Evolutionary conservation across 345 rosid species (phyloP), one percentile per base, ranked within the genome.

Genomic region (Sonneratia caseolaris): DNA sequence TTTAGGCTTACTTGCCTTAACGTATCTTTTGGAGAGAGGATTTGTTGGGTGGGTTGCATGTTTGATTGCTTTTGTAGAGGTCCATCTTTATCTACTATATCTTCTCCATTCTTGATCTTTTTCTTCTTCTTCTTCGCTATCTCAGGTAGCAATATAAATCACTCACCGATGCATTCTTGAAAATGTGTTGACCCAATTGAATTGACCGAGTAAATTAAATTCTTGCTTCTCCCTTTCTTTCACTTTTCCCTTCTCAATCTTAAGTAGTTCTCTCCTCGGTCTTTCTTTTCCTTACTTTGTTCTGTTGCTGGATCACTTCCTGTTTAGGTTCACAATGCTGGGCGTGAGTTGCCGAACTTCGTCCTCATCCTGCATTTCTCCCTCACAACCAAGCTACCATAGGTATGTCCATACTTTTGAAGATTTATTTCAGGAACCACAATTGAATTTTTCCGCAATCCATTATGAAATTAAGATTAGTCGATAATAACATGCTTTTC

Each of bases 271-370:
- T 48, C 0, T 51, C 38, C 18, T 45, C 43, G 36, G 35, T 45
- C 42, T 45, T 21, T 45, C 3, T 62, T 59, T 61, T 12, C 72
- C 42, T 9, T 11, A 22, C 35, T 12, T 2, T 74, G 18, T n/a
- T 22, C 43, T 37, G 74, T 40, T 32, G 19, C 43, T 24, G 69
- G 69, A 67, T 38, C 53, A 37, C 32, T 68, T 66, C 16, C 48
- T 68, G 36, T 37, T 21, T 8, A 40, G 53, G 47, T 57, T 69
- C 69, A 79, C 65, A 64, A 85, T 81, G 89, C 71, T 77, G 79
- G 84, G 78, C 47, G 77, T 78, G 49, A 83, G 84, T 68, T 81
- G 81, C 80, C 81, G 81, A 36, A 78, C 84, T 57, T 82, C 86
- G 36, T 83, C 83, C 69, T 79, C 87, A 59, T 74, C 86, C 10